Conservation (phyloP, 352 stramenopile genomes). For the Globisporangium heterothallicum region DNA sequence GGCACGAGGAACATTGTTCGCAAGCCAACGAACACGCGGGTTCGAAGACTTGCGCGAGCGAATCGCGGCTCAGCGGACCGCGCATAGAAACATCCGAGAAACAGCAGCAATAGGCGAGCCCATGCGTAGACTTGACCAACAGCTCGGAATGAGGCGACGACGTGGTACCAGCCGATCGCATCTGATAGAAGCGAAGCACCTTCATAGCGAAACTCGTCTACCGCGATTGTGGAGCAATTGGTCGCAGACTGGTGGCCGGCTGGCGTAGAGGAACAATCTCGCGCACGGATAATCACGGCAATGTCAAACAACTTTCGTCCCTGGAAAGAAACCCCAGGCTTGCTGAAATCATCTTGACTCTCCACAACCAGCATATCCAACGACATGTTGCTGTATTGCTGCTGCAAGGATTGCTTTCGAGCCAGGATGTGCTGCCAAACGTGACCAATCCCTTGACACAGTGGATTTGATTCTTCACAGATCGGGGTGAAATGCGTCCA, state of each 20-base stretch:
- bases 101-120: slow-evolving; percentile 10
- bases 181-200: slow-evolving; percentile 2
- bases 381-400: slow-evolving; percentile 5
- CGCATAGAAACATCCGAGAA: slow-evolving; percentile 10
- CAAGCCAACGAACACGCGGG: slow-evolving; percentile 1
- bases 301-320: slow-evolving; percentile 13
- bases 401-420: background rate
- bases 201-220: slow-evolving; percentile 15
- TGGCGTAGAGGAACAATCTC: background rate
- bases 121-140: slow-evolving; percentile 11
- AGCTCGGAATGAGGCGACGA: slow-evolving; percentile 2
- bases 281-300: slow-evolving; percentile 7
- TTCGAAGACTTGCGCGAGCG: background rate
- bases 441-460: background rate
- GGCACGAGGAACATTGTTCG: slow-evolving; percentile 20
- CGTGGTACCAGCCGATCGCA: background rate
- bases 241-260: background rate
- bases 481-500: slow-evolving; percentile 55
- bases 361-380: slow-evolving; percentile 18
- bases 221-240: slow-evolving; percentile 3
- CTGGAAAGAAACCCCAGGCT: slow-evolving; percentile 10
- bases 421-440: slow-evolving; percentile 11
- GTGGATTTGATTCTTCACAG: slow-evolving; percentile 1
- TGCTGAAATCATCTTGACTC: slow-evolving; percentile 12
- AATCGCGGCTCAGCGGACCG: slow-evolving; percentile 1